Percentiles rank a stretch among this genome's conserved stretches.
Conservation (phyloP, 148 eudicot species). For the Beta vulgaris region DNA sequence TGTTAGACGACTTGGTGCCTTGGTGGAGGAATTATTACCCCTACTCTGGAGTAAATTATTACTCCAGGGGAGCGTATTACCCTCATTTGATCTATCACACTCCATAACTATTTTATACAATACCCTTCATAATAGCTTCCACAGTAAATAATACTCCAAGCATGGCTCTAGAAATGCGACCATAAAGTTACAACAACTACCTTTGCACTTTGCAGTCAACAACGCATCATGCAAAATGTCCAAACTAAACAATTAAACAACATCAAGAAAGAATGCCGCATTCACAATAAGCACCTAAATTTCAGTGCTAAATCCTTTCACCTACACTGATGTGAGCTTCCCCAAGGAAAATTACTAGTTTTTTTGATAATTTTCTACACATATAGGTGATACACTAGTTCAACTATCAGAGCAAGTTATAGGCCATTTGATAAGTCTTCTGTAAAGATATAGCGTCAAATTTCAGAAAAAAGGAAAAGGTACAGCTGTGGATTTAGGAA, state of each 20-base stretch:
- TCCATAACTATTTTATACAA: not conserved
- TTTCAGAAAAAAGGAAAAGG: too few relatives aligned
- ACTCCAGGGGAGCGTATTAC: not conserved
- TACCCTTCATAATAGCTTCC: not conserved
- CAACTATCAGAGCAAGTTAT: too few relatives aligned
- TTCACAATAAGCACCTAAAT: not conserved
- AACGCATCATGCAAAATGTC: not conserved
- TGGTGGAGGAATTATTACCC: too few relatives aligned
- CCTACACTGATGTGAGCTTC: not conserved
- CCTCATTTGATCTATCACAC: not conserved
- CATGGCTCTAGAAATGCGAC: not conserved
- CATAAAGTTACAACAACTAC: not conserved
- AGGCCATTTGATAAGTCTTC: too few relatives aligned
- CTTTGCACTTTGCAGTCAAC: not conserved
- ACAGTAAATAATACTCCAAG: not conserved
- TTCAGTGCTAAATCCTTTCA: not conserved
- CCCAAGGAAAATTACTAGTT: not conserved
- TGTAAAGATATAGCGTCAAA: too few relatives aligned
- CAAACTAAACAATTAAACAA: not conserved
- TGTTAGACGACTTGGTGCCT: too few relatives aligned
- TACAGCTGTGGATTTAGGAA: too few relatives aligned
- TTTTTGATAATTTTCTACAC: not conserved
- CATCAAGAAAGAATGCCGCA: not conserved
- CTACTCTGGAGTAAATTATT: not conserved
- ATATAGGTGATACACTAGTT: too few relatives aligned